Evolutionary conservation across 108 stramenopile genomes (phyloP).

Genomic region (Pseudonitzschia multiseries): DNA sequence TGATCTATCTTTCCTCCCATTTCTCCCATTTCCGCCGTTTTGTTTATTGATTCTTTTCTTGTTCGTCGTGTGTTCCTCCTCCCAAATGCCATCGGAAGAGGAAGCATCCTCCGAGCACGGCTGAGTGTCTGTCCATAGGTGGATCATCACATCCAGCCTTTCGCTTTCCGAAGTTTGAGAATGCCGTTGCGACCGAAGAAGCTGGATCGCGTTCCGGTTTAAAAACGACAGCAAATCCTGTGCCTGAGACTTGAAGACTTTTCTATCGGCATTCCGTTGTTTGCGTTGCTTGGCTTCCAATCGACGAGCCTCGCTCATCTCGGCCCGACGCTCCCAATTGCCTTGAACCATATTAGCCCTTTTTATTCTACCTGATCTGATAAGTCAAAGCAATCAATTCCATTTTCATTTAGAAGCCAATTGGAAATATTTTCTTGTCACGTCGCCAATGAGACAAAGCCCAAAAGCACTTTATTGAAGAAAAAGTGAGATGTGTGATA

Average conservation of each 20-base stretch:
- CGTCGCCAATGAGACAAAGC: too few relatives aligned
- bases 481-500: too few relatives aligned
- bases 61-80: conserved; percentile 20
- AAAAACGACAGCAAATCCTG: conserved; percentile 37
- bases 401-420: too few relatives aligned
- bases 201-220: conserved; percentile 23
- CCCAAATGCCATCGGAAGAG: conserved; percentile 14
- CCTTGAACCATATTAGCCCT: conserved; percentile 26
- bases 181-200: conserved; percentile 9
- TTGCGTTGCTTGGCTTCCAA: conserved; percentile 41
- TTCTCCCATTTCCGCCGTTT: conserved; percentile 16
- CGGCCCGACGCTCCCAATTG: conserved; percentile 35
- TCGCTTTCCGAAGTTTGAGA: not conserved
- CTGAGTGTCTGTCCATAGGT: conserved; percentile 38
- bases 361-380: not conserved
- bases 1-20: not conserved
- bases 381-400: not conserved
- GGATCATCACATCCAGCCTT: conserved; percentile 17
- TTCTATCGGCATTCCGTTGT: conserved; percentile 25
- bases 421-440: too few relatives aligned
- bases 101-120: conserved; percentile 23
- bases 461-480: too few relatives aligned
- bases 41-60: conserved; percentile 12
- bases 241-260: conserved; percentile 29
- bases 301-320: conserved; percentile 33